A percentile compares a stretch with the other conserved stretches of the same genome.
Conservation (phyloP, 331 rosid species). For the Spiraea crenata region DNA sequence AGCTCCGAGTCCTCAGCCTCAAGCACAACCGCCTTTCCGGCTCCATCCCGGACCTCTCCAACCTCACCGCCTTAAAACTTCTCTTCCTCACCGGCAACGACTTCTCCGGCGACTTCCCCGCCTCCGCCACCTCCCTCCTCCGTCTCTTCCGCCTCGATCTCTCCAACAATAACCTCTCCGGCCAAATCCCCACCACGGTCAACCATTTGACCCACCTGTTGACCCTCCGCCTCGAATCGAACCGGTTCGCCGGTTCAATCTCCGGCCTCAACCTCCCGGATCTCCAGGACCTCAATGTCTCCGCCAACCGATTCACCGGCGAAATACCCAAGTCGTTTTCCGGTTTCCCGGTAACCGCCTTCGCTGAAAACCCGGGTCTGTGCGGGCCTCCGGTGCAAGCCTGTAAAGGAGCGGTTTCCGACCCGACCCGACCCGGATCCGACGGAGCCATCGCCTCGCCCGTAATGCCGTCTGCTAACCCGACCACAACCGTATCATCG, state of each 20-base stretch:
- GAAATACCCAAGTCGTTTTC: constrained; percentile 56
- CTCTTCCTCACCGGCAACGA: constrained; percentile 62
- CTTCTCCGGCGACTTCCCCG: constrained; percentile 64
- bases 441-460: constrained; percentile 75
- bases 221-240: constrained; percentile 57
- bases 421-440: constrained; percentile 73
- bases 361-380: constrained; percentile 44
- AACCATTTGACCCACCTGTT: constrained; percentile 55
- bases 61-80: constrained; percentile 58
- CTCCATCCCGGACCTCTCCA: constrained; percentile 61
- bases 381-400: constrained; percentile 60
- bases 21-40: constrained; percentile 63
- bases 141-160: constrained; percentile 81
- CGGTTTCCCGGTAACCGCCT: constrained; percentile 51
- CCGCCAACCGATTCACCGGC: constrained; percentile 57
- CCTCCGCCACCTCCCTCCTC: constrained; percentile 36
- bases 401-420: constrained; percentile 32
- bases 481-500: constrained; percentile 44
- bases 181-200: constrained; percentile 47
- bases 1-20: constrained; percentile 78
- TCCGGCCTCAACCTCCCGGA: constrained; percentile 38
- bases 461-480: constrained; percentile 35
- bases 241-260: constrained; percentile 50
- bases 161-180: constrained; percentile 61
- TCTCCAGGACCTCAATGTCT: constrained; percentile 65